Conservation (phyloP, 1,284 basidiomycete species). For the Salmacisia buchloeana region DNA sequence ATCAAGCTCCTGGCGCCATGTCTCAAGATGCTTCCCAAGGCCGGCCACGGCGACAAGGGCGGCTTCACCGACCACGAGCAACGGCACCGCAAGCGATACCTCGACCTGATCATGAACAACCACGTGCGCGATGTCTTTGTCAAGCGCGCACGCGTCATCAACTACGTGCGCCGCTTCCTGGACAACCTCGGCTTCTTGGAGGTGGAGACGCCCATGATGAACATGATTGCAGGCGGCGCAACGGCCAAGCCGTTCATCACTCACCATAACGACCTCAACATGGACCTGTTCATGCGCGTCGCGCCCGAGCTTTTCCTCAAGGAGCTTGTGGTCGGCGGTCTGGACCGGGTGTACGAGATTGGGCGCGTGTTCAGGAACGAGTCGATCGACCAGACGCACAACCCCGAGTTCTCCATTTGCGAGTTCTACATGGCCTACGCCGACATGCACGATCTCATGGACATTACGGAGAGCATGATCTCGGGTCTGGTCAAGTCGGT, state of each 20-base stretch:
- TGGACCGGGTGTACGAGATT: constrained; percentile 97
- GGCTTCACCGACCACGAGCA: constrained; percentile 74
- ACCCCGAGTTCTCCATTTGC: constrained; percentile 69
- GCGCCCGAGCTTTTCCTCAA: constrained; percentile 98
- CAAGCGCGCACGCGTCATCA: constrained; percentile 61
- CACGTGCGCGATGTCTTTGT: constrained; percentile 85
- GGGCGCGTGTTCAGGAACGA: constrained; percentile 98
- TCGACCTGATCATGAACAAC: constrained; percentile 93
- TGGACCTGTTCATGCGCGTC: constrained; percentile 96
- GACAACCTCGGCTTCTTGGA: constrained; percentile 93
- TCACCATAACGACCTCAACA: constrained; percentile 95
- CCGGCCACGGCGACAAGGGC: constrained; percentile 56
- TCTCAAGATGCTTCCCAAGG: constrained; percentile 76
- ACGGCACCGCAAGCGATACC: constrained; percentile 96
- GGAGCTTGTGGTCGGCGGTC: constrained; percentile 90
- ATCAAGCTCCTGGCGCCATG: constrained; percentile 91
- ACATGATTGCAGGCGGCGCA: constrained; percentile 90
- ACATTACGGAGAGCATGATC: constrained; percentile 85
- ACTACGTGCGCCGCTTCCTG: constrained; percentile 73
- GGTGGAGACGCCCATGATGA: constrained; percentile 98
- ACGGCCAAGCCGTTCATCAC: constrained; percentile 98
- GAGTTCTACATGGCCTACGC: constrained; percentile 99
- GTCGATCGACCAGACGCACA: constrained; percentile 84
- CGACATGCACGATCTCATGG: constrained; percentile 99
- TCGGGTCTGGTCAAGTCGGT: constrained; percentile 87